Evolutionary conservation across 495 filamentous ascomycete species (phyloP).

Genomic region (Trichoderma virens): DNA sequence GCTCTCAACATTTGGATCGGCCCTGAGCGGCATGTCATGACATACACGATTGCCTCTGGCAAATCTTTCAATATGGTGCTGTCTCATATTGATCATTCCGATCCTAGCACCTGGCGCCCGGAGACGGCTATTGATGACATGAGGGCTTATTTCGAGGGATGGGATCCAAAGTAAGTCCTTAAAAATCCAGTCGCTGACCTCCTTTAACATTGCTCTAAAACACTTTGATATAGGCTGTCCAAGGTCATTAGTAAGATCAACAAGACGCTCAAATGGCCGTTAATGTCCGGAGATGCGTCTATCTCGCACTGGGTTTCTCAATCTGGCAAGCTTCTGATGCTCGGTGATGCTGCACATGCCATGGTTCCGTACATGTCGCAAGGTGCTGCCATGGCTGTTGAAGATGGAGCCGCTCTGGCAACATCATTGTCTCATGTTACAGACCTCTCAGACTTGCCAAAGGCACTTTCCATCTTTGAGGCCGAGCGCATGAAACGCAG

Average conservation of each 20-base stretch:
- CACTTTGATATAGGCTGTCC: slow-evolving; percentile 13
- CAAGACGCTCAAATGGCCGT: slow-evolving; percentile 25
- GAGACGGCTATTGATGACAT: slow-evolving; percentile 38
- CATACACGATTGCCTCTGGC: slow-evolving; percentile 44
- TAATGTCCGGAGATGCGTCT: slow-evolving; percentile 17
- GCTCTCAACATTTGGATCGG: slow-evolving; percentile 61
- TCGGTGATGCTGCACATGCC: slow-evolving; percentile 49
- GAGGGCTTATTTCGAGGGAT: slow-evolving; percentile 33
- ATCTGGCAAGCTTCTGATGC: not conserved
- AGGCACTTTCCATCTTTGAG: slow-evolving; percentile 46
- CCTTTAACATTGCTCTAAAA: slow-evolving; percentile 16
- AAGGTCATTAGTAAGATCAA: slow-evolving; percentile 18
- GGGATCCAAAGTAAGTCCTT: slow-evolving; percentile 30
- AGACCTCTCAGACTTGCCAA: slow-evolving; percentile 12
- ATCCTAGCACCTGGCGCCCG: slow-evolving; percentile 34
- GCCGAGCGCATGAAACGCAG: slow-evolving; percentile 24
- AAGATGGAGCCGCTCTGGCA: slow-evolving; percentile 39
- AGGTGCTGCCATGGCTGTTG: slow-evolving; percentile 38
- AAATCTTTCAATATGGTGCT: slow-evolving; percentile 49
- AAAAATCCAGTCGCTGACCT: not conserved
- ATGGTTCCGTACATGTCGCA: slow-evolving; percentile 53
- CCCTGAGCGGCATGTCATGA: slow-evolving; percentile 44
- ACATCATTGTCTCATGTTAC: slow-evolving; percentile 7
- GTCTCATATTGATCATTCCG: slow-evolving; percentile 22
- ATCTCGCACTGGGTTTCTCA: not conserved